phyloP scores from a whole-genome alignment of 352 stramenopile species.

The Blastocystis sp. region DNA sequence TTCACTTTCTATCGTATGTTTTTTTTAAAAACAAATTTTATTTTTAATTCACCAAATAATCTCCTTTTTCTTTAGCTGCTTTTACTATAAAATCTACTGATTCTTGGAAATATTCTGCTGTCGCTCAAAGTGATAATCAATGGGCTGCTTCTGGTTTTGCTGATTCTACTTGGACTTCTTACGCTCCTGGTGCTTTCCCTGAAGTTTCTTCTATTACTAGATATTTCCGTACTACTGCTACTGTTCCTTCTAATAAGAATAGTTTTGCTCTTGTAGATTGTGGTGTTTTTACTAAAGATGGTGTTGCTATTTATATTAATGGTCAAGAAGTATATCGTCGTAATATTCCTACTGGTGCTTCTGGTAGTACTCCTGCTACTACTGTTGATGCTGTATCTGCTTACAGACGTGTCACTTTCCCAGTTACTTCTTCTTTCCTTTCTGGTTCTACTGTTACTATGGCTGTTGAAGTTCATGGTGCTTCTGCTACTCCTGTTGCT shows the following conservation, averaged over 20 bases:
- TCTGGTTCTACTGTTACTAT: neutral
- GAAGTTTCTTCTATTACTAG: conserved; percentile 8
- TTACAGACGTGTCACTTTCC: conserved; percentile 2
- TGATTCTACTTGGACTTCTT: conserved; percentile 8
- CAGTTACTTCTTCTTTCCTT: neutral
- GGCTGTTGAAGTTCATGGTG: conserved; percentile 15
- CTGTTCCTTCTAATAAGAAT: neutral
- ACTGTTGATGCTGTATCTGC: neutral
- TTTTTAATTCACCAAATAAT: no score
- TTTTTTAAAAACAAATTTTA: no score
- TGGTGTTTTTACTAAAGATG: conserved; percentile 9
- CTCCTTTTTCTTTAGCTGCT: no score
- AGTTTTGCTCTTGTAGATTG: conserved; percentile 1
- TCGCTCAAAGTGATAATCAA: neutral
- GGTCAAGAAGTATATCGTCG: neutral
- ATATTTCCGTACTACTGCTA: conserved; percentile 21
- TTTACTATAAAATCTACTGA: no score
- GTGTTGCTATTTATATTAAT: conserved; percentile 18
- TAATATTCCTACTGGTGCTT: conserved; percentile 1
- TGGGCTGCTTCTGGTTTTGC: conserved; percentile 12
- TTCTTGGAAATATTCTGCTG: conserved; percentile 3
- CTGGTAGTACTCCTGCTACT: neutral
- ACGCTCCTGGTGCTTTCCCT: neutral
- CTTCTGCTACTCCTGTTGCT: neutral
- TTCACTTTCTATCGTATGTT: no score